These are phyloP conservation scores for Ammopiptanthus mongolicus DNA, from an alignment of 306 rosid genomes.

Conservation along the genomic window DNA sequence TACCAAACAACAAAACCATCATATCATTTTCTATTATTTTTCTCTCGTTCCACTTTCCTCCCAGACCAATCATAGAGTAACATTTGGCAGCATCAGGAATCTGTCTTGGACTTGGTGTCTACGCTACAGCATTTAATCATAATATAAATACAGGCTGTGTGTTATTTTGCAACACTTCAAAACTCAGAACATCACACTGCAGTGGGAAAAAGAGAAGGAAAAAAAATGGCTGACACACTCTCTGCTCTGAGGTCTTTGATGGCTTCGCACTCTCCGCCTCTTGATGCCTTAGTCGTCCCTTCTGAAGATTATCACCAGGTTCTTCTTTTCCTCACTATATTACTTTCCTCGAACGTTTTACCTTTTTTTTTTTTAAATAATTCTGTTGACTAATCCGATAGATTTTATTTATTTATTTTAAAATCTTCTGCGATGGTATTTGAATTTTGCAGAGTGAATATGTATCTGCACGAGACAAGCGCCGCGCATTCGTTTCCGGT, in stretches of 20 bases:
- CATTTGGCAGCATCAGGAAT: too few relatives aligned
- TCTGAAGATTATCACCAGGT: slow-evolving; percentile 99
- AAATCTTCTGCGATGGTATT: not conserved
- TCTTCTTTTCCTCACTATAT: not conserved
- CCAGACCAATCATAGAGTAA: too few relatives aligned
- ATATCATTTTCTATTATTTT: too few relatives aligned
- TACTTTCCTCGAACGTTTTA: not conserved
- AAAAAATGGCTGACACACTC: slow-evolving; percentile 65
- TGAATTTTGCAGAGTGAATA: slow-evolving; percentile 90
- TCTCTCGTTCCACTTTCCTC: too few relatives aligned
- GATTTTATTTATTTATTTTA: not conserved
- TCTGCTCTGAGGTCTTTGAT: slow-evolving; percentile 66
- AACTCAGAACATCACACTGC: not conserved
- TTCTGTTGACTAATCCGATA: not conserved
- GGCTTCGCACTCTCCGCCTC: slow-evolving; percentile 85
- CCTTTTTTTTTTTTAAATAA: not conserved
- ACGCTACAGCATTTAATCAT: too few relatives aligned
- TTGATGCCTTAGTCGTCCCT: slow-evolving; percentile 81
- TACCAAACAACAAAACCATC: too few relatives aligned
- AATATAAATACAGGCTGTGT: too few relatives aligned
- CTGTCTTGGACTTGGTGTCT: too few relatives aligned
- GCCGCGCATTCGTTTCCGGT: slow-evolving; percentile 90
- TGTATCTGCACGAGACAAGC: slow-evolving; percentile 80
- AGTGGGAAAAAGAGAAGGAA: not conserved
- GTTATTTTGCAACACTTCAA: not conserved